Evolutionary conservation across 306 rosid species (phyloP), one percentile per base, ranked within the genome.

Genomic region (Cajanus cajan): DNA sequence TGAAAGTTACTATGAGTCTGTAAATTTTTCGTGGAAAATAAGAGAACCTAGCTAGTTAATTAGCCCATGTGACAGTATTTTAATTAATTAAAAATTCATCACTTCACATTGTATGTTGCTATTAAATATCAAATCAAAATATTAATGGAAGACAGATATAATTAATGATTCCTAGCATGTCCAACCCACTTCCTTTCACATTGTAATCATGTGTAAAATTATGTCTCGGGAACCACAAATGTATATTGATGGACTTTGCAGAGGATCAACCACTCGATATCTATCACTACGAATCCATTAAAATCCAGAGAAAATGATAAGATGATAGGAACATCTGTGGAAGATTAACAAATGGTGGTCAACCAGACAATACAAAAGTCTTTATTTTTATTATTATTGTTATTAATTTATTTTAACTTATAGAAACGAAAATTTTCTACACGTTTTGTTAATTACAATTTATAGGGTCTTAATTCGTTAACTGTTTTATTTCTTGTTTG

Each of bases 261-360:
- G 12, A 80, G 73, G 57, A 83, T 36, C 48, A 80, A 52, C 75
- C 80, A 72, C 45, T 63, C 69, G 74, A n/a, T 44, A 80, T 76
- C 55, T 40, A 72, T 83, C 83, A 58, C 54, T 36, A 64, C 64
- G 78, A 50, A 80, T 83, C 81, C 45, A 67, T 54, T 62, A 73
- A 73, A 57, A 80, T 83, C 79, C 54, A 37, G 13, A 50, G 84
- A 83, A 80, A 83, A 75, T 51, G 83, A 80, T 73, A 48, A 70
- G 36, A 65, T 67, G 80, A 82, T 78, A 36, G 81, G 40, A 72
- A 40, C 77, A 55, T 62, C 2, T 71, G 66, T 79, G 73, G 73
- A 79, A 45, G 83, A 61, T 77, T 68, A 68, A 68, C 52, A 68
- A 41, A 43, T 25, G 54, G 22, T 68, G 55, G 80, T 75, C 71